Evolutionary conservation across 371 early-diverging fungal species (phyloP), one percentile per base, ranked within the genome.

Genomic region (Mucor irregularis): DNA sequence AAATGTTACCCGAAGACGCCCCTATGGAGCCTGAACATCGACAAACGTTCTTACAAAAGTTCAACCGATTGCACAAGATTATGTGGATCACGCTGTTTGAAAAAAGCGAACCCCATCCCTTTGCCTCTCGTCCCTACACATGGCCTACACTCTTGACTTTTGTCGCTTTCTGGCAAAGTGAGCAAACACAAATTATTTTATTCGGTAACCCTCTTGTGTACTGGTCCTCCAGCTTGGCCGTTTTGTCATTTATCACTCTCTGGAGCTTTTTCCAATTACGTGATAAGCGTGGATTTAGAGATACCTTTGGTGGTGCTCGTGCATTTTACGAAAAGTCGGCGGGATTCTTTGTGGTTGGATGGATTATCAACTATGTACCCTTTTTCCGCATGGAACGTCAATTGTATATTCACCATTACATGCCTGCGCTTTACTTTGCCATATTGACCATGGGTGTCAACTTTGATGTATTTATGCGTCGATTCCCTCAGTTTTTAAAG

Each of bases 321-420:
- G 22, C 22, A 2, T 80, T 69, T 51, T 91, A 83, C 66, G 76
- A 84, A 31, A 63, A 70, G 13, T 76, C 85, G 0, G 84, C 85
- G 40, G 94, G 96, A 17, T 96, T 97, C 74, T 82, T 94, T 54
- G 78, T 88, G 19, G 52, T 90, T 33, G 95, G 89, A 5, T 99
- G 98, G 97, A 50, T 80, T 5, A 66, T 93, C 24, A 99, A 99
- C 73, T 99, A 90, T 71, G 54, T 96, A 0, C 99, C 99, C 4
- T 99, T 98, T 79, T 97, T 95, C 78, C n/a, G 96, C 30, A 92
- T 96, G 91, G 88, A 86, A 9, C 90, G 99, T 21, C 92, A 93
- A 68, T 77, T 97, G n/a, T 99, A 99, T 69, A 72, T 98, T 40
- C 99, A 99, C 71, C 98, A 99, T 73, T 99, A 99, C 65, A 82